Percentiles rank a stretch among this genome's conserved stretches.
Conservation (phyloP, 2,329 filamentous ascomycete species). For the Ustulina deusta region DNA sequence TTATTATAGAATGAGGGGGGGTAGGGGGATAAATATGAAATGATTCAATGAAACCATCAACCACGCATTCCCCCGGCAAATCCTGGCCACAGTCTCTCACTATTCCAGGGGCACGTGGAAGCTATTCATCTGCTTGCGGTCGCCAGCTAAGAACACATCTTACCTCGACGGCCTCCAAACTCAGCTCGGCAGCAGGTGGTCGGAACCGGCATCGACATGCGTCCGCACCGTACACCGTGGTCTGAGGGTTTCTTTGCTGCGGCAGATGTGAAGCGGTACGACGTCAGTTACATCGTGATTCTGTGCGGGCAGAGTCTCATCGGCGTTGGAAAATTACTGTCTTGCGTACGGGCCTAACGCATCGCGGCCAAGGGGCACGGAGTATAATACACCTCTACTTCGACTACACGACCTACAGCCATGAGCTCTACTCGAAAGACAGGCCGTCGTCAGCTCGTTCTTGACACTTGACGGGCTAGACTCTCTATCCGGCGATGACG, state of each 20-base stretch:
- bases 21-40: no score
- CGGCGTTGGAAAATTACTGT: constrained; percentile 65
- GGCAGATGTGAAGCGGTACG: constrained; percentile 52
- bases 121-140: no score
- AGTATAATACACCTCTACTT: neutral
- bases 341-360: constrained; percentile 49
- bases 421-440: neutral
- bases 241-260: constrained; percentile 63
- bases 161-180: no score
- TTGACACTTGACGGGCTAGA: constrained; percentile 54
- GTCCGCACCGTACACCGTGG: constrained; percentile 27
- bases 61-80: no score
- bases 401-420: neutral
- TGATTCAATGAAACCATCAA: no score
- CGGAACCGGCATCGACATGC: no score
- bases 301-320: constrained; percentile 67
- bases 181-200: no score
- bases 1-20: no score
- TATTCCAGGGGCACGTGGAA: no score
- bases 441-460: constrained; percentile 61
- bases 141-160: no score
- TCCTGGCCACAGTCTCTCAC: no score
- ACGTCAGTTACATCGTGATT: constrained; percentile 64
- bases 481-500: constrained; percentile 49
- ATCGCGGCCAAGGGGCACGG: neutral